Percentiles rank a stretch among this genome's conserved stretches.
These are phyloP conservation scores for Podospora sp. DNA, from an alignment of 495 filamentous ascomycete species.

Conservation along the genomic window DNA sequence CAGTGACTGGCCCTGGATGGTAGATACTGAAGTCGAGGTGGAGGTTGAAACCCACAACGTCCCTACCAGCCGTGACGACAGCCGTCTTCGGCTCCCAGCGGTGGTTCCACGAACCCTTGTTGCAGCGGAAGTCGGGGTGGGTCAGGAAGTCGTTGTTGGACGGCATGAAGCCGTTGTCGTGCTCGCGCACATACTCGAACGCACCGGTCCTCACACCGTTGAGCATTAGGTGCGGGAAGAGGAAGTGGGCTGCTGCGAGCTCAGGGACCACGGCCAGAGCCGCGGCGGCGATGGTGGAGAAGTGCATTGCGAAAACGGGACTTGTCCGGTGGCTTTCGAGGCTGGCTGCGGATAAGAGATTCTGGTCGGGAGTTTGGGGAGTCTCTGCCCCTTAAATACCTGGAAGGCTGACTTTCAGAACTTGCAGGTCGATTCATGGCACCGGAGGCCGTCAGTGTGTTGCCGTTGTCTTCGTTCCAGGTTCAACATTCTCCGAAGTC, in stretches of 20 bases:
- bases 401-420: no score
- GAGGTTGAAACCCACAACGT: slow-evolving; percentile 24
- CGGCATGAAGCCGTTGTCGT: slow-evolving; percentile 48
- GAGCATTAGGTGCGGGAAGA: slow-evolving; percentile 28
- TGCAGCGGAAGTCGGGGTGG: slow-evolving; percentile 37
- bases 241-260: slow-evolving; percentile 24
- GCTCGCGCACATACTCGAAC: slow-evolving; percentile 28
- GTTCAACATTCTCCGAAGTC: no score
- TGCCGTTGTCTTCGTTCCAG: no score
- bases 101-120: slow-evolving; percentile 24
- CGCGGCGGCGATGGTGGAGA: slow-evolving; percentile 11
- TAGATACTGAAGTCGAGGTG: slow-evolving; percentile 33
- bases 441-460: no score
- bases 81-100: slow-evolving; percentile 25
- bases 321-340: no score
- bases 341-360: no score
- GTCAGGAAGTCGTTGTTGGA: slow-evolving; percentile 43
- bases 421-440: no score
- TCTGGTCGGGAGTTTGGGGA: no score
- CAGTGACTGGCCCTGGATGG: slow-evolving; percentile 25
- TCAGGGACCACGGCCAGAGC: slow-evolving; percentile 19
- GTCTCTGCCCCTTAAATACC: no score
- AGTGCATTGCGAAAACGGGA: no score
- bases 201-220: slow-evolving; percentile 42
- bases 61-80: slow-evolving; percentile 22